Base-by-base conservation (phyloP, 2,329 filamentous ascomycete genomes). In the Claviceps paspali region DNA sequence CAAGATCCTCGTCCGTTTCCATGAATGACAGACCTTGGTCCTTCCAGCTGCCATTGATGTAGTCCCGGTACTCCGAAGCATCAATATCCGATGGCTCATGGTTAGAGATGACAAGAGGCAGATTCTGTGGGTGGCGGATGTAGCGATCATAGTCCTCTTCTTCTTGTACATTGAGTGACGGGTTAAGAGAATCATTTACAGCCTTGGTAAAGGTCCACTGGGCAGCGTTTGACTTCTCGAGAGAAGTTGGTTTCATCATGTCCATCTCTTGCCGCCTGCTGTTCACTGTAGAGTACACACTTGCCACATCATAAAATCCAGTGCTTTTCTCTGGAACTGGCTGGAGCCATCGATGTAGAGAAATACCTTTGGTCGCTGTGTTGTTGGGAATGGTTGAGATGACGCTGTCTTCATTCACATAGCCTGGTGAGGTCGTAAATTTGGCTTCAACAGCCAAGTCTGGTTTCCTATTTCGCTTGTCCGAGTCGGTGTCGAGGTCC, bases 141-240 rank as follows among this genome's bases (percentile, higher is more conserved):
- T 96, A 98, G 18, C 81, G 76, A 41, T 78, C 72, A 54, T 98
- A 98, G 54, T 96, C 91, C 33, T 81, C 77, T 18, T 77, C 75
- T 61, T 96, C 88, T 28, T 74, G 70, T 6, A 69, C 60, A 6
- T 73, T 81, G 27, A 98, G 83, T 1, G 76, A 78, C 1, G 91
- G 91, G 46, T 94, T 82, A 31, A 96, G 68, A 5, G 84, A 91
- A 53, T 87, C 82, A 37, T 79, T 70, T 31, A 95, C 81, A 35
- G 94, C 79, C 51, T 92, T 81, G 14, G 80, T 80, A 33, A 95
- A 80, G 0, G 84, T 92, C 79, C 82, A 87, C 54, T 94, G 85
- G 11, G 84, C 81, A 39, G 82, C 80, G 27, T 81, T 82, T 21
- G 78, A 74, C 59, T 92, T 92, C 49, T 92, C 82, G 3, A 78